Conservation (phyloP, 257 asterid species). For the Fraxinus quadrangulata region DNA sequence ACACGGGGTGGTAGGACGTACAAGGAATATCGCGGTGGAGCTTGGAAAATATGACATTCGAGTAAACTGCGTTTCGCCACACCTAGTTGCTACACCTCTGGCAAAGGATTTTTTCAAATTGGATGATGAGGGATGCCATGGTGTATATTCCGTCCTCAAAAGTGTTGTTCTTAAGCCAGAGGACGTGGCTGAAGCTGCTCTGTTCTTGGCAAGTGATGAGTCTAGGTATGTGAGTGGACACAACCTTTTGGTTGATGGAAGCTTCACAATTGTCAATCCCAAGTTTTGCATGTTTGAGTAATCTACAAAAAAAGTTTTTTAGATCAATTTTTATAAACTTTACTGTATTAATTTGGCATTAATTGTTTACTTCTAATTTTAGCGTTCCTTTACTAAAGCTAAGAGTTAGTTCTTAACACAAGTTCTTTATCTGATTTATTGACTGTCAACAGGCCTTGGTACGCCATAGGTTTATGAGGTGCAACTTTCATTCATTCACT, state of each 20-base stretch:
- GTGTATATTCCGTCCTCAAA: constrained; percentile 24
- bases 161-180: constrained; percentile 21
- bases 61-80: constrained; percentile 43
- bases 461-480: too few species aligned
- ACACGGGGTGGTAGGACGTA: constrained; percentile 35
- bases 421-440: too few species aligned
- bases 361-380: too few species aligned
- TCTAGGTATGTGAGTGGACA: constrained; percentile 40
- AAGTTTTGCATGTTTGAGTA: constrained; percentile 7
- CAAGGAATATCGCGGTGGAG: constrained; percentile 30
- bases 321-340: too few species aligned
- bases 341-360: too few species aligned
- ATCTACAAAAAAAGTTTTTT: too few species aligned
- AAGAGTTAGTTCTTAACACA: too few species aligned
- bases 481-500: too few species aligned
- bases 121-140: constrained; percentile 5
- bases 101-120: not conserved
- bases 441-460: too few species aligned
- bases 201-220: constrained; percentile 40
- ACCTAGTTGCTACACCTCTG: constrained; percentile 26
- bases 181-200: constrained; percentile 39
- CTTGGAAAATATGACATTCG: constrained; percentile 42
- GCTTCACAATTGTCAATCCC: constrained; percentile 38
- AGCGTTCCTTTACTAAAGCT: too few species aligned
- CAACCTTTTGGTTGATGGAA: constrained; percentile 46